A percentile compares a stretch with the other conserved stretches of the same genome.
Evolutionary conservation across 495 filamentous ascomycete species (phyloP).

Genomic region (Podospora comata): DNA sequence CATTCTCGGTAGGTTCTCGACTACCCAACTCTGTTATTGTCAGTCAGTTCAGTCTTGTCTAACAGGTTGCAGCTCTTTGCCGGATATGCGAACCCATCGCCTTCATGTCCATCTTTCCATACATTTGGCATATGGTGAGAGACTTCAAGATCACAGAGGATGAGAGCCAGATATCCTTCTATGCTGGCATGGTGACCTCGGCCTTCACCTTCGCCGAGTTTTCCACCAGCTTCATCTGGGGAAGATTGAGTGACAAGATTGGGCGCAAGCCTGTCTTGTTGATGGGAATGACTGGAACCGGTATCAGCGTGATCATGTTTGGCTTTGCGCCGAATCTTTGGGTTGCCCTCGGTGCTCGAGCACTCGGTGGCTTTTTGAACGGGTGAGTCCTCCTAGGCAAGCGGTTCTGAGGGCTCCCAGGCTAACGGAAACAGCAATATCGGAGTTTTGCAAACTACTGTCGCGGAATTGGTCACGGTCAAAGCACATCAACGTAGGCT

Average conservation of each 20-base stretch:
- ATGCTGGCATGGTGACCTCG: constrained; percentile 94
- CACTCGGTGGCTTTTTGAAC: constrained; percentile 87
- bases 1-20: constrained; percentile 59
- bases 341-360: constrained; percentile 81
- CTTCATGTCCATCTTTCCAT: constrained; percentile 99
- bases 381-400: constrained; percentile 55
- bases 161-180: constrained; percentile 78
- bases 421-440: constrained; percentile 59
- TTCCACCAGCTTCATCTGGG: constrained; percentile 86
- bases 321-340: constrained; percentile 84
- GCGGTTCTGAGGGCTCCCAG: constrained; percentile 17
- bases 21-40: neutral
- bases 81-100: constrained; percentile 98
- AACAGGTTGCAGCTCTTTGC: constrained; percentile 66
- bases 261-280: constrained; percentile 91
- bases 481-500: constrained; percentile 84
- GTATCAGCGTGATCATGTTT: constrained; percentile 89
- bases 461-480: constrained; percentile 85
- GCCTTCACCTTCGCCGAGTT: constrained; percentile 96
- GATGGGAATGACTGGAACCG: constrained; percentile 81
- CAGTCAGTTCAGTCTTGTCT: constrained; percentile 23
- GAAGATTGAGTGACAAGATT: constrained; percentile 83
- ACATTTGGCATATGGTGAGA: constrained; percentile 96
- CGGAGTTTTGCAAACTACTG: constrained; percentile 90
- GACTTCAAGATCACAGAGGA: constrained; percentile 82